Evolutionary conservation across 257 asterid species (phyloP).

Genomic region (Plantago major): DNA sequence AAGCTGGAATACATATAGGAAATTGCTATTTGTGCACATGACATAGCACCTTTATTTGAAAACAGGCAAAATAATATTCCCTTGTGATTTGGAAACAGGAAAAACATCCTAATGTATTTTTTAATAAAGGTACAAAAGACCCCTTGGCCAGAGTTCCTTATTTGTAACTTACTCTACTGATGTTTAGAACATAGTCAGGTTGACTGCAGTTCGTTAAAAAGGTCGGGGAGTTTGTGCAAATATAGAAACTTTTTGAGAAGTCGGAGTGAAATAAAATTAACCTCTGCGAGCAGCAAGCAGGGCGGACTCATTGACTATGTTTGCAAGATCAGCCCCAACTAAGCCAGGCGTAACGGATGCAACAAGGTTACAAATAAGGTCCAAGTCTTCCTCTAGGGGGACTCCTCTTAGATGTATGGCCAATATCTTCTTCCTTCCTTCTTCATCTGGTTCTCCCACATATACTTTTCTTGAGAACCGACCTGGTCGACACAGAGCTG

Average conservation of each 20-base stretch:
- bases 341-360: conserved; percentile 90
- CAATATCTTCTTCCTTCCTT: conserved; percentile 82
- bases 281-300: conserved; percentile 98
- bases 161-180: too few species aligned
- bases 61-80: neutral
- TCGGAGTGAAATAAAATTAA: conserved; percentile 18
- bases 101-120: neutral
- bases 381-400: conserved; percentile 79
- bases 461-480: conserved; percentile 93
- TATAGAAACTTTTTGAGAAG: neutral
- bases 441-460: conserved; percentile 96
- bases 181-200: neutral
- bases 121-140: neutral
- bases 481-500: conserved; percentile 96
- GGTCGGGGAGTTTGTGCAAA: neutral
- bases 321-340: conserved; percentile 96
- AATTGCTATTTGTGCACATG: conserved; percentile 6
- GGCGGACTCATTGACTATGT: conserved; percentile 88
- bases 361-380: conserved; percentile 71
- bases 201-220: neutral
- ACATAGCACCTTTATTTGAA: neutral
- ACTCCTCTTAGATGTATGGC: conserved; percentile 87
- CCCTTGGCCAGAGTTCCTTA: too few species aligned
- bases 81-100: neutral
- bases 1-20: neutral